These are phyloP conservation scores for Cercophora sp. DNA, from an alignment of 495 filamentous ascomycete species.

Conservation along the genomic window DNA sequence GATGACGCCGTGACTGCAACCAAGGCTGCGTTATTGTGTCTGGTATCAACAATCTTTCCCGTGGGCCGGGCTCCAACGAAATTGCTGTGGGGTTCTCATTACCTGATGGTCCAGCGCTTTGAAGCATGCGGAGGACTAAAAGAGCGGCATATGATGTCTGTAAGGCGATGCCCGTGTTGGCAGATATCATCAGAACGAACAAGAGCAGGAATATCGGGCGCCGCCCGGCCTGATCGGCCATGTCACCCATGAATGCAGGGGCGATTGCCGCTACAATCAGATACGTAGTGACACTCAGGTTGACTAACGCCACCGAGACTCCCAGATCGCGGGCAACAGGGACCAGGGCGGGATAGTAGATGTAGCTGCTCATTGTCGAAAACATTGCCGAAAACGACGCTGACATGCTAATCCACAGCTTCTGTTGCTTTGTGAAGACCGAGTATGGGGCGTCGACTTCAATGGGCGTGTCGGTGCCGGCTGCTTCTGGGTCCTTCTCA, in stretches of 20 bases:
- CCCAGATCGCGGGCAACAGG: slow-evolving; percentile 40
- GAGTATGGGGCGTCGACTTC: slow-evolving; percentile 1
- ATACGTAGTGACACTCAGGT: slow-evolving; percentile 47
- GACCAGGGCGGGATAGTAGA: slow-evolving; percentile 60
- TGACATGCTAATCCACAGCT: slow-evolving; percentile 45
- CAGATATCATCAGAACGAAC: slow-evolving; percentile 47
- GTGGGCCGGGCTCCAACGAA: too few species aligned
- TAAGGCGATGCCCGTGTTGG: slow-evolving; percentile 51
- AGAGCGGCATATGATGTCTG: slow-evolving; percentile 49
- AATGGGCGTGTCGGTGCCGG: too few species aligned
- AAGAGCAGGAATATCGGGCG: slow-evolving; percentile 47
- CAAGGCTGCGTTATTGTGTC: too few species aligned
- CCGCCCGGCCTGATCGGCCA: slow-evolving; percentile 48
- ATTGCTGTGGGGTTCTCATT: too few species aligned
- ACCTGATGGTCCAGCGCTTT: slow-evolving; percentile 47
- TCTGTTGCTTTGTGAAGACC: slow-evolving; percentile 5
- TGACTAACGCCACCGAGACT: slow-evolving; percentile 48
- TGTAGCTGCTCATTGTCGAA: slow-evolving; percentile 61
- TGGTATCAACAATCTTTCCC: too few species aligned
- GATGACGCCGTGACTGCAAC: slow-evolving; percentile 48
- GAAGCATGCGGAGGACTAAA: slow-evolving; percentile 51
- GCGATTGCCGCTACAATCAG: not conserved
- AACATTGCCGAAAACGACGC: slow-evolving; percentile 55
- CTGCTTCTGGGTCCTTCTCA: too few species aligned
- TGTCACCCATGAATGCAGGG: slow-evolving; percentile 42